Evolutionary conservation across 495 filamentous ascomycete genomes (phyloP), one percentile per base, ranked within the genome.

Genomic region (Aspergillus sparsus): DNA sequence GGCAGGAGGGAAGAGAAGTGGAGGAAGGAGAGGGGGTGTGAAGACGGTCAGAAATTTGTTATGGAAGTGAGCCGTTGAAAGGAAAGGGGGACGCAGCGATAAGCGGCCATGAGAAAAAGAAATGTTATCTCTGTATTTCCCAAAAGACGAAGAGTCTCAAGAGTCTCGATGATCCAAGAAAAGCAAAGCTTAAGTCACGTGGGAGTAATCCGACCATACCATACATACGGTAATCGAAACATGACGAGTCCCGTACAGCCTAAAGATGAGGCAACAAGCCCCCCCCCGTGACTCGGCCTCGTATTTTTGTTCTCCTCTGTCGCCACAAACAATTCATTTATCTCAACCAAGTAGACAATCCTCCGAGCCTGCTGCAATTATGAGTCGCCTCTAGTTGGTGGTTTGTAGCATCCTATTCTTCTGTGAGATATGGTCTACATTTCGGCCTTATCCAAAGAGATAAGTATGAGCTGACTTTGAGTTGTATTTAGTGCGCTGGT

Each of bases 31-130:
- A 57, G 32, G 21, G 41, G 34, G 37, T 13, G 21, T 37, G 7
- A 35, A 16, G 18, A 37, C 35, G 21, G n/a, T 21, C 31, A 50
- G 41, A 50, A 13, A 49, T 12, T 12, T 31, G 36, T n/a, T 12
- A 54, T 37, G 6, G 34, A 31, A 49, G 54, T 60, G 42, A 60
- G 58, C 42, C 27, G 50, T 32, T n/a, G 32, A 33, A 13, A 41
- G 7, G 21, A 16, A 44, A 15, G n/a, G 33, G 33, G 50, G 31
- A 13, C 21, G 16, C 39, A 42, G 13, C 32, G 31, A 12, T 5
- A 16, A 45, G 49, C 37, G 50, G 27, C 47, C 33, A 45, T 45
- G 13, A 39, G 34, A 54, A 60, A 60, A 60, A 60, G 58, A 42
- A 60, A 60, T 16, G 42, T 11, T 11, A 36, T 36, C 50, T 15